These are phyloP conservation scores for Cochlearia excelsa DNA, from an alignment of 345 rosid species.

Conservation along the genomic window DNA sequence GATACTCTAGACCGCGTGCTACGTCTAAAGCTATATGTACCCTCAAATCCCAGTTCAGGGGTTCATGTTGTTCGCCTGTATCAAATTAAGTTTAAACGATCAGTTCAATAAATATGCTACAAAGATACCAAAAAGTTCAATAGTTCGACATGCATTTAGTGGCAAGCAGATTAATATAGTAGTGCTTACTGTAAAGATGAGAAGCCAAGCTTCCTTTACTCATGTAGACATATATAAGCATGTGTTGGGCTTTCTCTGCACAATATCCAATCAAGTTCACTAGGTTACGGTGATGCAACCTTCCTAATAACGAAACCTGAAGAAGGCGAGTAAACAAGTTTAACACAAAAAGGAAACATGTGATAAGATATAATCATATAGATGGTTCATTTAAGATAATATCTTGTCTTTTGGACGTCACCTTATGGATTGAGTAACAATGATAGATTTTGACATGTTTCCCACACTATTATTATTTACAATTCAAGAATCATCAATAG, in stretches of 20 bases:
- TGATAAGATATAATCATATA: neutral
- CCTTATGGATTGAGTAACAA: too few relatives aligned
- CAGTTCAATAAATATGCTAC: neutral
- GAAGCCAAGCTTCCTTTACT: slow-evolving; percentile 95
- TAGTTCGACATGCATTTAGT: neutral
- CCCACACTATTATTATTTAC: too few relatives aligned
- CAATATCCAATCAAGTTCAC: slow-evolving; percentile 97
- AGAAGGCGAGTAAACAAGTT: neutral
- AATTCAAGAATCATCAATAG: slow-evolving; percentile 1
- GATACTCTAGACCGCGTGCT: slow-evolving; percentile 96
- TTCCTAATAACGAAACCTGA: slow-evolving; percentile 92
- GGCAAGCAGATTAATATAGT: neutral
- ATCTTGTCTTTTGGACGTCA: neutral
- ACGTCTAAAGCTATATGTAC: slow-evolving; percentile 83
- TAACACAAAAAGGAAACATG: neutral
- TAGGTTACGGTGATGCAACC: slow-evolving; percentile 94
- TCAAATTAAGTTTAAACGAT: neutral
- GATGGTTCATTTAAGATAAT: neutral
- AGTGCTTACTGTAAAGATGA: slow-evolving; percentile 83
- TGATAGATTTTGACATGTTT: neutral
- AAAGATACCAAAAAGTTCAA: neutral
- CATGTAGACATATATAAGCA: slow-evolving; percentile 96
- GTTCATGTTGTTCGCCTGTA: slow-evolving; percentile 60
- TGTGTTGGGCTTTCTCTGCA: slow-evolving; percentile 91
- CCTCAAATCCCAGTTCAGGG: slow-evolving; percentile 82